Evolutionary conservation across 768 basidiomycete species (phyloP), one percentile per base, ranked within the genome.

Genomic region (Strobilomyces dryophilus): DNA sequence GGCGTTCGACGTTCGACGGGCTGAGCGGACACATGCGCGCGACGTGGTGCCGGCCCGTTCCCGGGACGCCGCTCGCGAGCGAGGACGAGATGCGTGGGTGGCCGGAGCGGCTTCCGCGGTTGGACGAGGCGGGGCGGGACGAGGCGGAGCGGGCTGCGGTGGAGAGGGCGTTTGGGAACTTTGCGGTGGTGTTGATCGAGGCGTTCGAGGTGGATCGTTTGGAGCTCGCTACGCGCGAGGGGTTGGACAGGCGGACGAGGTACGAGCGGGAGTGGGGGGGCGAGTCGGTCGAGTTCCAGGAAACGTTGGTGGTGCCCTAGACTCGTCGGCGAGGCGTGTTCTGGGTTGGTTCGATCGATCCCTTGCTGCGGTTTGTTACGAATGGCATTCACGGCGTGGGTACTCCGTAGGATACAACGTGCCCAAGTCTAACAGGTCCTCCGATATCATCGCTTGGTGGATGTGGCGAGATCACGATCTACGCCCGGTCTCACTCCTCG

Each of bases 111-210:
- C 59, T 90, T 26, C 79, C 80, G 20, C 78, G 76, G 59, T 74
- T 76, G 5, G 74, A 73, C 71, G 46, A 74, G 24, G 2, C 24
- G 24, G 24, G 24, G n/a, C n/a, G 73, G 43, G 74, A 66, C 35
- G 76, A 76, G 49, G 70, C 74, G 56, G 75, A 71, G n/a, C 70
- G 70, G 69, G 67, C 63, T 66, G 71, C 77, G 48, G 73, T 80
- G 73, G 74, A 80, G 48, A 64, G 47, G 34, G 86, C 90, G 31
- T 66, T 87, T 54, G 58, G 67, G 9, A 87, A 89, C 61, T 92
- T 91, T 59, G 82, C 86, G 17, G 65, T 93, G 62, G 59, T 92
- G 39, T 65, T 90, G 11, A 71, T 93, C 29, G 89, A 92, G 60
- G 45, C 51, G 51, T 18, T 47, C 7, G 45, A 52, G 39, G 45